Evolutionary conservation across 2,329 filamentous ascomycete species (phyloP), one percentile per base, ranked within the genome.

Genomic region (Cladorrhinum sp.): DNA sequence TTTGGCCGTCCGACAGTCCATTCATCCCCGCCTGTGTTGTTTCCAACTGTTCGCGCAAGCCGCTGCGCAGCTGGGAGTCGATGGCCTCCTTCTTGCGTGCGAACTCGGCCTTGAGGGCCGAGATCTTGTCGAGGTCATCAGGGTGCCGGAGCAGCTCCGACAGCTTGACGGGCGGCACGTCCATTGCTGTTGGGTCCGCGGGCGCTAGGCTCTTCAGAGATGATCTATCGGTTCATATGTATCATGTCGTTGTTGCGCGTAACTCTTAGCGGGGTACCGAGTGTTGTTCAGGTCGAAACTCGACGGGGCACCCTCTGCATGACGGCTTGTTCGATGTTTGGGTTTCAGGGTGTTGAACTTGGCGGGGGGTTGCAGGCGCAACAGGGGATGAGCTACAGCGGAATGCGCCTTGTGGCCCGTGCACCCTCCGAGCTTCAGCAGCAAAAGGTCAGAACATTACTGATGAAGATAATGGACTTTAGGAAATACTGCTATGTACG

Each of bases 71-170:
- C 78, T 96, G 92, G 55, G 88, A 87, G 78, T 99, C 95, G 62
- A 99, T 86, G 59, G 90, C 91, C 27, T 85, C 85, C 79, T 99
- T 99, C 79, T 97, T 98, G 72, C 95, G 91, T 67, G 86, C 85
- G 78, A 98, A 96, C 75, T 99, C 95, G 67, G 90, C 85, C 78
- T 96, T 96, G 72, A 99, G 83, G 51, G 87, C 87, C 56, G 88
- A 81, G 71, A 99, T 93, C 81, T 97, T 98, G 79, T 99, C 95
- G 67, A 99, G 87, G 77, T 99, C 95, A 73, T 99, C 95, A 2
- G 95, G 92, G 72, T 96, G 92, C 71, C 92, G 91, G 67, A 99
- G 87, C 64, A 98, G 86, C 80, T 98, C 93, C 67, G 92, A 86
- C 74, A 99, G 87, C 81, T 93, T 93, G 74, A 91, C 85, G 51